These are phyloP conservation scores for Moringa oleifera DNA, from an alignment of 345 rosid genomes.

Conservation along the genomic window DNA sequence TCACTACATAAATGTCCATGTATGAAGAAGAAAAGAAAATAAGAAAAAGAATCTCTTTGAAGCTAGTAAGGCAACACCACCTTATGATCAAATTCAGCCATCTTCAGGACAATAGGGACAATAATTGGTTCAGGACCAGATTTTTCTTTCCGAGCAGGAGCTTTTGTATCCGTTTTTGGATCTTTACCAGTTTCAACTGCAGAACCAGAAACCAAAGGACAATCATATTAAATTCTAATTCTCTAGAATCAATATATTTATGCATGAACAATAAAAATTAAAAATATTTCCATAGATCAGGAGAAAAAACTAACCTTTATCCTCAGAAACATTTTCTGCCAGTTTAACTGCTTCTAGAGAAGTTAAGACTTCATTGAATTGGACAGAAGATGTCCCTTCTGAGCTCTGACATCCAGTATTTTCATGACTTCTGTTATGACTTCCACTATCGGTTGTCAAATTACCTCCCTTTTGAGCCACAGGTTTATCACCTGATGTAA, in stretches of 20 bases:
- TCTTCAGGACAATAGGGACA: conserved; percentile 80
- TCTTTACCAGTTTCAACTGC: conserved; percentile 44
- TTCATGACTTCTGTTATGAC: conserved; percentile 24
- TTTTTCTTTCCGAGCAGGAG: conserved; percentile 43
- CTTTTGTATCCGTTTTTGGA: conserved; percentile 23
- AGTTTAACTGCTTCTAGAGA: conserved; percentile 32
- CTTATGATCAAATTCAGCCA: conserved; percentile 96
- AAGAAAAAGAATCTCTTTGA: too few species aligned
- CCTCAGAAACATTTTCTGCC: conserved; percentile 31
- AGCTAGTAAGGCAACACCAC: conserved; percentile 25
- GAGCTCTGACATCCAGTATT: conserved; percentile 7
- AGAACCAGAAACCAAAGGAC: conserved; percentile 10
- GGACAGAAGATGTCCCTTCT: conserved; percentile 26
- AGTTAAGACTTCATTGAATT: conserved; percentile 27
- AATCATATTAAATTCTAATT: conserved; percentile 1
- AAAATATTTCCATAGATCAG: background rate
- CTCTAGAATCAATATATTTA: conserved; percentile 2
- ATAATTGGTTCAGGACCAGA: conserved; percentile 73
- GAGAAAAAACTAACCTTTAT: conserved; percentile 35
- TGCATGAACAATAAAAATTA: background rate
- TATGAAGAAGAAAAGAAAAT: background rate
- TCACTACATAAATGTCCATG: background rate
- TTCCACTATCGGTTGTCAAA: conserved; percentile 22
- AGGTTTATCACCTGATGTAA: conserved; percentile 22
- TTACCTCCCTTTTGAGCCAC: conserved; percentile 28